Conservation (phyloP, 371 early-diverging fungal genomes). For the Aphelidium insulamus region DNA sequence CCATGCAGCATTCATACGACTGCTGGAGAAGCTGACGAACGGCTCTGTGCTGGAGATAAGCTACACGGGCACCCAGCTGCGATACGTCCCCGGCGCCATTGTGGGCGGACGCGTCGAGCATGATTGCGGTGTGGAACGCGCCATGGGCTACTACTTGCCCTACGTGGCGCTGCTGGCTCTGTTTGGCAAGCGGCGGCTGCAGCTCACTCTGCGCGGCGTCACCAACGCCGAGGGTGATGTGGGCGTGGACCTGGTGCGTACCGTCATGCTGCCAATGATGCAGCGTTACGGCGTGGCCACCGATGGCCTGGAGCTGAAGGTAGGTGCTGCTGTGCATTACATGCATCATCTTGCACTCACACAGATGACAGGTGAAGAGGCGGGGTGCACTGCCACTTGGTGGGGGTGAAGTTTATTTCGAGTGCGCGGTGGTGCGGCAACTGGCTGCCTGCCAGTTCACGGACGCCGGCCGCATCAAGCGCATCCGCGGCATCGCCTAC, state of each 20-base stretch:
- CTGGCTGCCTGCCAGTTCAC: constrained; percentile 54
- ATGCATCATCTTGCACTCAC: constrained; percentile 1
- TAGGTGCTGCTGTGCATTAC: constrained; percentile 4
- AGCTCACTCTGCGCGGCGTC: constrained; percentile 58
- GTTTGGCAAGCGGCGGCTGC: constrained; percentile 66
- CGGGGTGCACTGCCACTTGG: constrained; percentile 90
- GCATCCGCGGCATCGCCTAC: constrained; percentile 87
- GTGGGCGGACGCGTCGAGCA: constrained; percentile 64
- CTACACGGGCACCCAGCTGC: constrained; percentile 43
- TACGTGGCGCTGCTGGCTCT: constrained; percentile 74
- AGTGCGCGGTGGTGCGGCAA: constrained; percentile 54
- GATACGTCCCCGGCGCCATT: constrained; percentile 69
- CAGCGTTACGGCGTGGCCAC: constrained; percentile 56
- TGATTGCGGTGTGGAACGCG: constrained; percentile 49
- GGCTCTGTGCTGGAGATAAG: constrained; percentile 75
- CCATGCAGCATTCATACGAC: constrained; percentile 61
- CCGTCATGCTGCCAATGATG: constrained; percentile 61
- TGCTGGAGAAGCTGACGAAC: constrained; percentile 79
- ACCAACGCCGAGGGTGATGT: constrained; percentile 76
- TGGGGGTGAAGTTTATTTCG: constrained; percentile 76
- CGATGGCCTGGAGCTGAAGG: constrained; percentile 60
- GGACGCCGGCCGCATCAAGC: constrained; percentile 65
- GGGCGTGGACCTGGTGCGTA: constrained; percentile 63
- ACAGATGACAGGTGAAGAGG: constrained; percentile 33
- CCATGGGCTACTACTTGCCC: constrained; percentile 79